Evolutionary conservation across 2,329 filamentous ascomycete species (phyloP).

Genomic region (Fusarium clavum): DNA sequence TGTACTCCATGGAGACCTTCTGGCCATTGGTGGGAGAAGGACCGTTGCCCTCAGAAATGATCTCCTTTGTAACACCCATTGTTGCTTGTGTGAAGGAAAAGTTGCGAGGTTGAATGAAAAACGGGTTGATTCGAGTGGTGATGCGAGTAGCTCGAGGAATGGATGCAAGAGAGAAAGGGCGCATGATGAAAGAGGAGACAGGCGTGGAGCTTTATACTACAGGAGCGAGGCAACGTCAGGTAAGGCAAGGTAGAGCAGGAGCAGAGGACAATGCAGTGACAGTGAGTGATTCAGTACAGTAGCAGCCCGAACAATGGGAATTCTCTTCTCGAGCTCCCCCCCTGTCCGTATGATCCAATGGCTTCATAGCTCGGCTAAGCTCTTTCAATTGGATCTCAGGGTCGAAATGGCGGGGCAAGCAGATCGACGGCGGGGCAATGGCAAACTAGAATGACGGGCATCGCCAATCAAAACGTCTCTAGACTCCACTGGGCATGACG

Average conservation of each 20-base stretch:
- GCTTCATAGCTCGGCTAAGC: constrained; percentile 36
- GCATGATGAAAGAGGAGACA: constrained; percentile 33
- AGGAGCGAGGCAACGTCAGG: constrained; percentile 10
- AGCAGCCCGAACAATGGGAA: constrained; percentile 25
- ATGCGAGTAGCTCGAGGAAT: constrained; percentile 32
- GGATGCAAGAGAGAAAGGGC: constrained; percentile 38
- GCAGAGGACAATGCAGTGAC: constrained; percentile 23
- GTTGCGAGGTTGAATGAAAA: constrained; percentile 34
- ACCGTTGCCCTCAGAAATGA: constrained; percentile 70
- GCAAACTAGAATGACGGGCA: constrained; percentile 39
- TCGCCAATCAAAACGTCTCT: constrained; percentile 38
- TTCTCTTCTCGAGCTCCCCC: constrained; percentile 37
- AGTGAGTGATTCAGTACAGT: constrained; percentile 13
- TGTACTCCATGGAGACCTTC: constrained; percentile 89
- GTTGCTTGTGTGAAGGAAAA: constrained; percentile 46
- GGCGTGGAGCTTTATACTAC: constrained; percentile 38
- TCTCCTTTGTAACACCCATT: constrained; percentile 81
- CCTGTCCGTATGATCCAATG: constrained; percentile 30
- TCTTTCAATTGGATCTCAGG: constrained; percentile 39
- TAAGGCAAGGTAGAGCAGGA: neutral
- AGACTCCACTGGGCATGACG: constrained; percentile 45
- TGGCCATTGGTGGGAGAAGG: constrained; percentile 74
- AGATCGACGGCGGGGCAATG: constrained; percentile 47
- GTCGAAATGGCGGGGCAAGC: constrained; percentile 44
- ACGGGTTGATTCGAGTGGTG: constrained; percentile 35